Conservation (phyloP, 768 basidiomycete genomes). For the Termitomyces titanicus region DNA sequence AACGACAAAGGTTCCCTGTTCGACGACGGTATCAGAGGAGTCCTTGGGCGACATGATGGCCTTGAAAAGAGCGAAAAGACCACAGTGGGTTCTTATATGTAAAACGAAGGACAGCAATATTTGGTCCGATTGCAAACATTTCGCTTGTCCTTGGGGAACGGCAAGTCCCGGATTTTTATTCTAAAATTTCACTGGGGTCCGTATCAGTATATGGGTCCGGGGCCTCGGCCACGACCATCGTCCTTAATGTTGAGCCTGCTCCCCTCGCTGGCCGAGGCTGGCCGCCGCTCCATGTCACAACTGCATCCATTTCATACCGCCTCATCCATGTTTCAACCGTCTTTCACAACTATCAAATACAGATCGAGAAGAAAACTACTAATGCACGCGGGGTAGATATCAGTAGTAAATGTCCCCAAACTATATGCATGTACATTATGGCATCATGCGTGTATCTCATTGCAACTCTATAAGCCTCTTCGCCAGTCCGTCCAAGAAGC, state of each 20-base stretch:
- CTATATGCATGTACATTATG: background rate
- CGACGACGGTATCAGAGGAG: constrained; percentile 31
- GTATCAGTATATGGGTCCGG: too few relatives aligned
- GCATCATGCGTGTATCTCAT: background rate
- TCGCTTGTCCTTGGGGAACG: constrained; percentile 14
- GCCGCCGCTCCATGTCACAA: too few relatives aligned
- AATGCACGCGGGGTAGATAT: constrained; percentile 4
- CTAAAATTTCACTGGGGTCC: constrained; percentile 10
- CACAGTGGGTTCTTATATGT: constrained; percentile 7
- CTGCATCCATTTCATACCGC: too few relatives aligned
- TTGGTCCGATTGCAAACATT: constrained; percentile 1
- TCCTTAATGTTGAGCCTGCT: background rate
- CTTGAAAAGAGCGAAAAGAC: constrained; percentile 10
- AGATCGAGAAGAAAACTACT: background rate
- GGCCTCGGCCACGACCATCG: background rate
- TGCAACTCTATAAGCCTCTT: constrained; percentile 44
- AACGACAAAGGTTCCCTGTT: constrained; percentile 63
- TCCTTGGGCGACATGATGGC: constrained; percentile 31
- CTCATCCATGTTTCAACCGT: too few relatives aligned
- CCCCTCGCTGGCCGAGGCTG: too few relatives aligned
- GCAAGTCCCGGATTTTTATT: constrained; percentile 11
- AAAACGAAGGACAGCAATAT: constrained; percentile 2
- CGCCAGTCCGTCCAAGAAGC: constrained; percentile 61
- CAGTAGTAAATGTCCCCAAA: constrained; percentile 1
- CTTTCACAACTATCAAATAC: background rate